These are phyloP conservation scores for Leccinum longicurvipes DNA, from an alignment of 768 basidiomycete genomes.

Conservation along the genomic window DNA sequence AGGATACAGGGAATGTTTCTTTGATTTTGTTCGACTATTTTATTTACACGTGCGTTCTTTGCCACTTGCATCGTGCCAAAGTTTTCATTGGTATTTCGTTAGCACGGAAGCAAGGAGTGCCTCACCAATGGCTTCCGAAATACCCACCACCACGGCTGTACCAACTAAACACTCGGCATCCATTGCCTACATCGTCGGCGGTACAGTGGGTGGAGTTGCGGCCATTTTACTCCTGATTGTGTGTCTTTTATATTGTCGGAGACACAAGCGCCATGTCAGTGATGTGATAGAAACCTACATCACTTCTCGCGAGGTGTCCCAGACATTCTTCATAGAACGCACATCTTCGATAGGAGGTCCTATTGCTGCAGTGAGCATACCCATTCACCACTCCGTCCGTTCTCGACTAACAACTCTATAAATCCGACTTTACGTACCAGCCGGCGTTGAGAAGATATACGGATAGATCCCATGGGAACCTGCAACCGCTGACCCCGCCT, in stretches of 20 bases:
- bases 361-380: neutral
- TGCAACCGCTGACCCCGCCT: neutral
- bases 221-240: neutral
- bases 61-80: neutral
- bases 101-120: slow-evolving; percentile 4
- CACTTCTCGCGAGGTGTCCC: neutral
- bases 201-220: neutral
- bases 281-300: slow-evolving; percentile 5
- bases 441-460: neutral
- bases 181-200: neutral
- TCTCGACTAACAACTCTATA: neutral
- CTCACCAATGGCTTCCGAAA: neutral
- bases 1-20: neutral
- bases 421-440: neutral
- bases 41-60: slow-evolving; percentile 15
- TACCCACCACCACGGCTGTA: neutral
- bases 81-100: neutral
- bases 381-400: neutral
- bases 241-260: slow-evolving; percentile 7
- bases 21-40: slow-evolving; percentile 21
- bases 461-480: neutral
- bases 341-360: neutral
- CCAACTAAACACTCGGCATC: too few relatives aligned
- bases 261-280: neutral
- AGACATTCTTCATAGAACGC: neutral